These are phyloP conservation scores for Boletus tomentosulus DNA, from an alignment of 768 basidiomycete genomes.

Conservation along the genomic window DNA sequence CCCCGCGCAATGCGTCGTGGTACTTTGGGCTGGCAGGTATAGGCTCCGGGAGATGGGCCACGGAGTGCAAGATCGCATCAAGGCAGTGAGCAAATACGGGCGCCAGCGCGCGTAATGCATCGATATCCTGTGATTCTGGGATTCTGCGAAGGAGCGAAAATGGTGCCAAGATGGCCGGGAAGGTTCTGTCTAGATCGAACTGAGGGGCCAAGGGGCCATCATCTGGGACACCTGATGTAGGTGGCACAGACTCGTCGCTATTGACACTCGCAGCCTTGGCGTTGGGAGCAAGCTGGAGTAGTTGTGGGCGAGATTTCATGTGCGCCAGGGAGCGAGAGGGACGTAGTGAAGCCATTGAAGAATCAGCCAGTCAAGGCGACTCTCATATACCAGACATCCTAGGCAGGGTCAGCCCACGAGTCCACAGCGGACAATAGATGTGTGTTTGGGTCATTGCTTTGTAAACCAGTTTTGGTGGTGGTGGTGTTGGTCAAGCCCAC, in stretches of 20 bases:
- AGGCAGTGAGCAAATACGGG: slow-evolving; percentile 23
- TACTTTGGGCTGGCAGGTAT: slow-evolving; percentile 21
- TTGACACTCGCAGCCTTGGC: slow-evolving; percentile 21
- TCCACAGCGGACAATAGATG: slow-evolving; percentile 20
- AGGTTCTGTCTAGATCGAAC: slow-evolving; percentile 33
- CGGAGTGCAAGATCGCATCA: slow-evolving; percentile 26
- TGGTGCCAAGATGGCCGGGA: slow-evolving; percentile 34
- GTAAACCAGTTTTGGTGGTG: slow-evolving; percentile 2
- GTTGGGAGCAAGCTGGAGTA: neutral
- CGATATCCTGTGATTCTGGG: slow-evolving; percentile 21
- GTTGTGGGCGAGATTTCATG: neutral
- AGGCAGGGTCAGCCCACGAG: neutral
- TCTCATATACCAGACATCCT: slow-evolving; percentile 2
- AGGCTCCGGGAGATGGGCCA: slow-evolving; percentile 20
- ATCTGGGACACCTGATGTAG: slow-evolving; percentile 15
- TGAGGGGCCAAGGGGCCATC: slow-evolving; percentile 6
- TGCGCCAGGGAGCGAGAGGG: slow-evolving; percentile 13
- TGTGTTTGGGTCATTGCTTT: neutral
- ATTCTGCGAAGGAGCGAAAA: slow-evolving; percentile 25
- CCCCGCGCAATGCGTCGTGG: slow-evolving; percentile 15
- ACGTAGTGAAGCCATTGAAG: slow-evolving; percentile 7
- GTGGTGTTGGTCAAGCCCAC: neutral
- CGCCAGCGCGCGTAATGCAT: slow-evolving; percentile 27
- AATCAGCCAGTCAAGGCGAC: no score
- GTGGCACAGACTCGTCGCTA: slow-evolving; percentile 25